phyloP scores from a whole-genome alignment of 169 alveolate species.

The Plasmodium reichenowi region DNA sequence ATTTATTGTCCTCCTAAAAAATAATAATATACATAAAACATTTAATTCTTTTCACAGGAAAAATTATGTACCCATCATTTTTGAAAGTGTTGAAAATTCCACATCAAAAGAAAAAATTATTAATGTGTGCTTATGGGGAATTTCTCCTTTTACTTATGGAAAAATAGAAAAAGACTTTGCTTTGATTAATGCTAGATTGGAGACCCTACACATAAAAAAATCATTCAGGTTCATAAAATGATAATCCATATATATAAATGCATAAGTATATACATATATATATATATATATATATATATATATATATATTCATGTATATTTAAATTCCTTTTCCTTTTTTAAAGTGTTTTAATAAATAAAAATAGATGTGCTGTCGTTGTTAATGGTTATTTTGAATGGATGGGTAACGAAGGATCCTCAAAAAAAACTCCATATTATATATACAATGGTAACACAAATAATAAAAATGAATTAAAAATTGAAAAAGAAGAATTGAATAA shows the following conservation, averaged over 20 bases:
- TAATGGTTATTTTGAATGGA: constrained; percentile 68
- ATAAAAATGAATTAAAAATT: background rate
- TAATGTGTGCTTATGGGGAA: constrained; percentile 51
- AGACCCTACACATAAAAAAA: constrained; percentile 36
- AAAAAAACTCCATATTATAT: constrained; percentile 38
- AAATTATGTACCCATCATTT: constrained; percentile 45
- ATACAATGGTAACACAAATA: constrained; percentile 21
- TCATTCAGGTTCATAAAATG: constrained; percentile 19
- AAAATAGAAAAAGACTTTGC: constrained; percentile 28
- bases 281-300: constrained; percentile 11
- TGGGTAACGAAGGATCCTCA: constrained; percentile 3
- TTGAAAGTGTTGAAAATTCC: constrained; percentile 25
- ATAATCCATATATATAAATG: background rate
- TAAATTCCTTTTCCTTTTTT: background rate
- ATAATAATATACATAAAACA: constrained; percentile 10
- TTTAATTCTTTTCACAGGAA: constrained; percentile 33
- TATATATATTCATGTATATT: background rate
- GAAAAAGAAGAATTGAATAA: constrained; percentile 1
- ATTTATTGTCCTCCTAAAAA: background rate
- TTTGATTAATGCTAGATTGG: constrained; percentile 43
- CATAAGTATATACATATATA: background rate
- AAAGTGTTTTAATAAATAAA: constrained; percentile 43
- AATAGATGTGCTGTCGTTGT: constrained; percentile 51
- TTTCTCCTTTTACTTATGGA: constrained; percentile 24
- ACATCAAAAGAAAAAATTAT: constrained; percentile 17